A percentile compares a stretch with the other conserved stretches of the same genome.
Conservation (phyloP, 202 grass and related monocot species). For the Sporobolus alterniflorus region DNA sequence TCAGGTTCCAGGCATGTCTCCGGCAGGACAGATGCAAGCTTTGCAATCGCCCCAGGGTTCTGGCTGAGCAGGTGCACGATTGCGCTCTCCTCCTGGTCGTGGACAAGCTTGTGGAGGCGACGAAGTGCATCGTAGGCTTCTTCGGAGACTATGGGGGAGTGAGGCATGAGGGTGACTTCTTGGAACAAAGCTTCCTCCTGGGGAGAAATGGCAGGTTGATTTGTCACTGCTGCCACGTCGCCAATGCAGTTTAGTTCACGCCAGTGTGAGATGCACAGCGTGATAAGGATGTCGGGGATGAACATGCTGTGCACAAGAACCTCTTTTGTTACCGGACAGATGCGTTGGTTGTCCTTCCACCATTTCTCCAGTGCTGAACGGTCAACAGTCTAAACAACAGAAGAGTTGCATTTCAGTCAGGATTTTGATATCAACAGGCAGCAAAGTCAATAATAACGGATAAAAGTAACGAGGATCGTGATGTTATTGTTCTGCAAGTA, state of each 20-base stretch:
- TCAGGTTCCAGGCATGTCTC: constrained; percentile 55
- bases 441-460: background rate
- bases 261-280: constrained; percentile 30
- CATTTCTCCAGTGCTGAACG: constrained; percentile 50
- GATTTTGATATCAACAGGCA: background rate
- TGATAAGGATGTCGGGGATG: constrained; percentile 36
- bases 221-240: background rate
- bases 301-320: constrained; percentile 23
- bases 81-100: background rate
- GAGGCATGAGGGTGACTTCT: constrained; percentile 34
- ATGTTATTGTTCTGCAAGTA: background rate
- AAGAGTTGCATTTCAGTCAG: constrained; percentile 2
- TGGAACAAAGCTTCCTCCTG: constrained; percentile 26
- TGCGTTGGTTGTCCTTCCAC: constrained; percentile 13
- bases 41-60: constrained; percentile 27
- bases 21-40: constrained; percentile 41
- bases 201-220: constrained; percentile 18
- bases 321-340: constrained; percentile 47
- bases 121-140: constrained; percentile 13
- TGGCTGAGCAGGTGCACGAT: constrained; percentile 38
- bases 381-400: constrained; percentile 46
- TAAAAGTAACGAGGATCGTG: background rate
- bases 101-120: constrained; percentile 3
- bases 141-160: constrained; percentile 30
- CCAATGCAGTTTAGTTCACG: constrained; percentile 1